phyloP scores from a whole-genome alignment of 805 yeast species.

The Candida xiaguanensis region DNA sequence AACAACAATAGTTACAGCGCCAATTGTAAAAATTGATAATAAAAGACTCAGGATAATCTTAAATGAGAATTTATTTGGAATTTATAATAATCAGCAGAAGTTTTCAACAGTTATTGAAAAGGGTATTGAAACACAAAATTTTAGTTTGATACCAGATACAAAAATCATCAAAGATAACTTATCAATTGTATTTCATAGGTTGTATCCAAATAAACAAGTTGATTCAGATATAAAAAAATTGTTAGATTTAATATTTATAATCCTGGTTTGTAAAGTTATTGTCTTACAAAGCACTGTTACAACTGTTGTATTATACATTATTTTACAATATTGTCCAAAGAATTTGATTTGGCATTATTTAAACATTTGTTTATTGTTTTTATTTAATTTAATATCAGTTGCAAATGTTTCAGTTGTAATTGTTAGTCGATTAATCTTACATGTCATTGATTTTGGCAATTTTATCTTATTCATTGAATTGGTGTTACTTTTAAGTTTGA shows the following conservation, averaged over 20 bases:
- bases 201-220: background rate
- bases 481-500: background rate
- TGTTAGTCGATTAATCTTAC: background rate
- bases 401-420: background rate
- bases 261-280: background rate
- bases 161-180: background rate
- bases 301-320: background rate
- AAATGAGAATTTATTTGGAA: slow-evolving; percentile 3
- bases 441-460: background rate
- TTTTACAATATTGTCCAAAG: slow-evolving; percentile 2
- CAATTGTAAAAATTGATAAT: slow-evolving; percentile 10
- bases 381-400: background rate
- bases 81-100: background rate
- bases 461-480: slow-evolving; percentile 1
- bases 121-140: background rate
- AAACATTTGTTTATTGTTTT: background rate
- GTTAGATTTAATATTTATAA: background rate
- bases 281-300: background rate
- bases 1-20: slow-evolving; percentile 18
- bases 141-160: background rate
- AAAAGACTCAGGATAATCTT: background rate
- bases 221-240: background rate
- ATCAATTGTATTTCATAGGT: background rate
- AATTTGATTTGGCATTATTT: slow-evolving; percentile 3
- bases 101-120: background rate